Evolutionary conservation across 257 asterid species (phyloP).

Genomic region (Cinchona pubescens): DNA sequence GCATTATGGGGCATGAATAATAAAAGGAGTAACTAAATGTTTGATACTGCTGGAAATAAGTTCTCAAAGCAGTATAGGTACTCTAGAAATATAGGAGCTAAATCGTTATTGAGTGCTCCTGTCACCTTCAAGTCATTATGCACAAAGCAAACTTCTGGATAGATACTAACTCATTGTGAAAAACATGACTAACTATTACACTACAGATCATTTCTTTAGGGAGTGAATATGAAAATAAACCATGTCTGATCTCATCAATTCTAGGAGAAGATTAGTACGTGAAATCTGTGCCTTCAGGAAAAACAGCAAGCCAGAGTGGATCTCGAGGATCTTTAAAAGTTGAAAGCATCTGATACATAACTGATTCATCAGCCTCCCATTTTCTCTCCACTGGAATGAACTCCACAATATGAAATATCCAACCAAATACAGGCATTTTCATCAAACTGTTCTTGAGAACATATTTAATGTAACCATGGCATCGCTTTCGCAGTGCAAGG

Average conservation of each 20-base stretch:
- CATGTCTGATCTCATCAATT: conserved; percentile 1
- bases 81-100: neutral
- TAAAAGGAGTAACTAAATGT: neutral
- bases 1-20: neutral
- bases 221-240: neutral
- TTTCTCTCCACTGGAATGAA: conserved; percentile 83
- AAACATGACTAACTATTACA: neutral
- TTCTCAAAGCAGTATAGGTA: neutral
- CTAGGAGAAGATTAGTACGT: conserved; percentile 44
- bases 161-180: neutral
- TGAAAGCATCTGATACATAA: conserved; percentile 51
- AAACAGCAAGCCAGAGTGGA: conserved; percentile 88
- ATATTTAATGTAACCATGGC: conserved; percentile 66
- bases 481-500: conserved; percentile 73
- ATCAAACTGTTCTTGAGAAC: conserved; percentile 82
- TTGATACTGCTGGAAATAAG: neutral
- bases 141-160: neutral
- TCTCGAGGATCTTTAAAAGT: conserved; percentile 54
- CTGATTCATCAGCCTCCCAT: conserved; percentile 78
- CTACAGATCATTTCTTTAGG: neutral
- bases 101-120: neutral
- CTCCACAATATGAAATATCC: conserved; percentile 84
- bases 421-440: conserved; percentile 84
- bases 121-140: neutral
- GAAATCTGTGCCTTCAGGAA: conserved; percentile 97